A percentile compares a stretch with the other conserved stretches of the same genome.
Evolutionary conservation across 768 basidiomycete species (phyloP).

Genomic region (Pluteus cervinus): DNA sequence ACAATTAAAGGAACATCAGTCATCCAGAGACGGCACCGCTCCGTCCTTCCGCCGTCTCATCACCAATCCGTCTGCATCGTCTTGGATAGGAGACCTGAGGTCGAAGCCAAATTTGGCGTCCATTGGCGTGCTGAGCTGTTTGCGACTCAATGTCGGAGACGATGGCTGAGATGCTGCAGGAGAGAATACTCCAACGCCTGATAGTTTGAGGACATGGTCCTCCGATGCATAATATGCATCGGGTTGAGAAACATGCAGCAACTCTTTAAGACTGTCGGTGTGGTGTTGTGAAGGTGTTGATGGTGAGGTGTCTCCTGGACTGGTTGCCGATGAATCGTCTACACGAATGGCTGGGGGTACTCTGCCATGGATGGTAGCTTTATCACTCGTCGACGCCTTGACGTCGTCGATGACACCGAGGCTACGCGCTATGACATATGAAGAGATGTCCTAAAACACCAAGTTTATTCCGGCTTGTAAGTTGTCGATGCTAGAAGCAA

Average conservation of each 20-base stretch:
- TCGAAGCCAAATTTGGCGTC: too few relatives aligned
- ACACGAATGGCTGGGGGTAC: slow-evolving; percentile 1
- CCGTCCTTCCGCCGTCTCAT: too few relatives aligned
- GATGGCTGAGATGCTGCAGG: slow-evolving; percentile 62
- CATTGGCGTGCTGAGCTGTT: too few relatives aligned
- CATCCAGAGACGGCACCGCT: too few relatives aligned
- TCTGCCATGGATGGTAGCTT: slow-evolving; percentile 28
- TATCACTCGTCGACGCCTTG: slow-evolving; percentile 68
- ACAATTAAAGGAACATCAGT: too few relatives aligned
- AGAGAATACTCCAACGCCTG: slow-evolving; percentile 71
- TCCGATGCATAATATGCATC: slow-evolving; percentile 49
- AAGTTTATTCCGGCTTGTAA: too few relatives aligned
- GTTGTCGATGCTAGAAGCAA: too few relatives aligned
- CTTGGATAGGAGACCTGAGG: too few relatives aligned
- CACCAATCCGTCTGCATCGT: too few relatives aligned
- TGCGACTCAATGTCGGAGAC: slow-evolving; percentile 52
- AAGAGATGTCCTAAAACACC: slow-evolving; percentile 59
- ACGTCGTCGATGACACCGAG: slow-evolving; percentile 72
- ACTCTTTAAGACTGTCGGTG: too few relatives aligned
- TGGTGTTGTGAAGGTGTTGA: too few relatives aligned
- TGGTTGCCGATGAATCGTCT: too few relatives aligned
- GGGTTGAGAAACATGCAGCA: slow-evolving; percentile 29
- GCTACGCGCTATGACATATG: slow-evolving; percentile 79
- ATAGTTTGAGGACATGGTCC: slow-evolving; percentile 44
- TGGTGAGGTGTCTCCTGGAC: slow-evolving; percentile 2